phyloP scores from a whole-genome alignment of 225 moss, liverwort and hornwort species.

The Asterella californica region DNA sequence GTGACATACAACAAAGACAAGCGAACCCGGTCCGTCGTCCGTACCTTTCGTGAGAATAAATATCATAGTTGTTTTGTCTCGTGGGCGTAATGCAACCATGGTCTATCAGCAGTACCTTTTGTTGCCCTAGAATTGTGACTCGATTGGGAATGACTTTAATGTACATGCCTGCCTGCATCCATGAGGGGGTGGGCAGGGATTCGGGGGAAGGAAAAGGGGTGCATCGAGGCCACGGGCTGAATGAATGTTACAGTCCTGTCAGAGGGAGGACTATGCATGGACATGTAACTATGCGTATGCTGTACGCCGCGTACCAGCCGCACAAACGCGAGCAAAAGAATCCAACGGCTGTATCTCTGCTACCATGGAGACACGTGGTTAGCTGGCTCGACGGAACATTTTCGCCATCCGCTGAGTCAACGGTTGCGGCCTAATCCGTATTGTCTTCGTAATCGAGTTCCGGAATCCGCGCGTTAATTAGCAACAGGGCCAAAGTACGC shows the following conservation, averaged over 20 bases:
- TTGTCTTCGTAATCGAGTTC: background rate
- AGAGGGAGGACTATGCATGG: conserved; percentile 7
- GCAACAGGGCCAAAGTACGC: background rate
- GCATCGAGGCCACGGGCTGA: background rate
- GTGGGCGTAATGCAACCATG: no score
- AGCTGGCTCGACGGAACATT: background rate
- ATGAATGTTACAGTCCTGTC: background rate
- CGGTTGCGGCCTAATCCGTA: background rate
- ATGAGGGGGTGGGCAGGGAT: background rate
- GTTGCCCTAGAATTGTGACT: background rate
- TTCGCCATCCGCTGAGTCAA: conserved; percentile 13
- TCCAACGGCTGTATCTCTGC: conserved; percentile 7
- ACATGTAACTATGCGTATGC: conserved; percentile 24
- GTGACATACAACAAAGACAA: background rate
- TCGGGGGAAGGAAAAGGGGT: background rate
- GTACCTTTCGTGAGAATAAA: no score
- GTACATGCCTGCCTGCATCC: background rate
- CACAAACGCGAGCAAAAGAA: conserved; percentile 4
- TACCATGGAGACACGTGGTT: background rate
- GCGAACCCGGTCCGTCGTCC: no score
- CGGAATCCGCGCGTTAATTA: background rate
- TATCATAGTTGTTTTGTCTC: no score
- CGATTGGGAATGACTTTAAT: background rate
- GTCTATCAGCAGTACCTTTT: background rate
- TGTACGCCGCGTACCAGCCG: conserved; percentile 24